phyloP scores from a whole-genome alignment of 2,329 filamentous ascomycete genomes.

The Raffaelea albimanens region DNA sequence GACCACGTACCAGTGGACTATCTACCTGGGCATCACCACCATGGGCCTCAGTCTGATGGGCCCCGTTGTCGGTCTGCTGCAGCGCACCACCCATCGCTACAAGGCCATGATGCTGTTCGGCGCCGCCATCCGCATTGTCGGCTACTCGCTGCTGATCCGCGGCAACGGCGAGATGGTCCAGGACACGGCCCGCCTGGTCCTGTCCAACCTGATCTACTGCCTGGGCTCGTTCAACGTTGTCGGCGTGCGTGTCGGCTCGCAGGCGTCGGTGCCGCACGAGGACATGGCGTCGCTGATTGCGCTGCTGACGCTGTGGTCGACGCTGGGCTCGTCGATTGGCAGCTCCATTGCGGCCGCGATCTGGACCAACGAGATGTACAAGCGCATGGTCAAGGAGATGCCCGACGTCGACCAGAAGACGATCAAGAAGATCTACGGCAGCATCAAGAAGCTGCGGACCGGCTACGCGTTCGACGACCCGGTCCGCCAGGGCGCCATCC shows the following conservation, averaged over 20 bases:
- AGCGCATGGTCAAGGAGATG: constrained; percentile 39
- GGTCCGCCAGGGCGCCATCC: constrained; percentile 50
- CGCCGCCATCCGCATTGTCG: constrained; percentile 40
- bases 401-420: constrained; percentile 31
- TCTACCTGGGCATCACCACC: constrained; percentile 52
- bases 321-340: constrained; percentile 24
- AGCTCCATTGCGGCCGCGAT: constrained; percentile 42
- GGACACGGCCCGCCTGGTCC: constrained; percentile 34
- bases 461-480: constrained; percentile 44
- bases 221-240: constrained; percentile 46
- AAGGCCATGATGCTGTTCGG: constrained; percentile 49
- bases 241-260: constrained; percentile 41
- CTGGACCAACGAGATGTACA: constrained; percentile 35
- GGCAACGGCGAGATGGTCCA: constrained; percentile 32
- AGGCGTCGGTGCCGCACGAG: constrained; percentile 37
- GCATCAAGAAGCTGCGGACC: constrained; percentile 33
- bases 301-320: constrained; percentile 26
- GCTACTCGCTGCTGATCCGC: constrained; percentile 39
- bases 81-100: constrained; percentile 54
- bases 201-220: constrained; percentile 40
- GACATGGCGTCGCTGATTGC: constrained; percentile 46
- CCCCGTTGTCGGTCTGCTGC: constrained; percentile 45
- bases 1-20: constrained; percentile 33
- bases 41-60: constrained; percentile 56
- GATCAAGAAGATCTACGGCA: constrained; percentile 38